Base-by-base conservation (phyloP, 805 yeast species). In the Candida alai region DNA sequence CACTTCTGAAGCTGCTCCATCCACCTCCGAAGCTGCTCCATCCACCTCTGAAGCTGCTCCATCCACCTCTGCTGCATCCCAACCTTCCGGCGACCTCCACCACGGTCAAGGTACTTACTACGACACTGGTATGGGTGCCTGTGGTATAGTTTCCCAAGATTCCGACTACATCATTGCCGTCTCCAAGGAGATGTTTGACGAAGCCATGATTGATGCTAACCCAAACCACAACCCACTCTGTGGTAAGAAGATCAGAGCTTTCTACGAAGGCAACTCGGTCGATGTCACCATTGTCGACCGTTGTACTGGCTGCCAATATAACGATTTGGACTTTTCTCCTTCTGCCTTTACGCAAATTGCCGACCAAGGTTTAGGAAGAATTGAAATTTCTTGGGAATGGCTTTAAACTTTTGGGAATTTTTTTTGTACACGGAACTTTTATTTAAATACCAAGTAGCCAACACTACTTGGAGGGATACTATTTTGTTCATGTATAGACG, bases 301-400 rank as follows among this genome's bases (percentile, higher is more conserved):
- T 42, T 78, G 84, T 58, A 72, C 61, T 35, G 80, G 74, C 16
- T 78, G 84, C 49, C 42, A 53, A 17, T 49, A 56, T 32, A 52
- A 72, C 38, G 74, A 68, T 46, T 68, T 78, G 39, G 84, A 78
- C 47, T 63, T 78, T 37, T 73, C 81, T n/a, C 82, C 82, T 6
- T 49, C 73, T 37, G 84, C 84, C 4, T 78, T 78, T 50, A 35
- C 56, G 24, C 47, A 60, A 42, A 56, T 78, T 40, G 82, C 80
- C 11, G 73, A 68, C 46, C 54, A 59, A 51, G 59, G 52, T 33
- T 70, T 65, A 45, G 84, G 84, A 28, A 69, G 78, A 41, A 67
- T 78, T 42, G 56, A 63, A 16, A 66, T 78, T 47, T 53, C 70
- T 32, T 78, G 84, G 84, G 51, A 56, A 31, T 71, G 65, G 64